phyloP scores from a whole-genome alignment of 2,329 filamentous ascomycete genomes.

The Colletotrichum caudatum region DNA sequence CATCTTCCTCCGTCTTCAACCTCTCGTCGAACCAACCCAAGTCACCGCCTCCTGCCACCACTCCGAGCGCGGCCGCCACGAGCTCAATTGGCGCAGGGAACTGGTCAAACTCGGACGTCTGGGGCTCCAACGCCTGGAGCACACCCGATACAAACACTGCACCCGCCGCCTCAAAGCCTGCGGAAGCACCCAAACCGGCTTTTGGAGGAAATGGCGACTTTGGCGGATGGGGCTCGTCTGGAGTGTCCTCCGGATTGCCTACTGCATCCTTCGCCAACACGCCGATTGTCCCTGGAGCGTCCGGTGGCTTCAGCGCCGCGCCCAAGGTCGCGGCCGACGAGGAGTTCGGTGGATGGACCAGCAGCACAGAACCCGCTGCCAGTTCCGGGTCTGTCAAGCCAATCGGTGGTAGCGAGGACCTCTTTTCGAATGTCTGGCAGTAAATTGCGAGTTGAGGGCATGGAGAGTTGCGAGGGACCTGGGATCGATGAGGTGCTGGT shows the following conservation, averaged over 20 bases:
- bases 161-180: conserved; percentile 68
- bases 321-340: conserved; percentile 88
- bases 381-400: conserved; percentile 63
- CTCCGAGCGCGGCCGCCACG: conserved; percentile 54
- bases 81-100: conserved; percentile 52
- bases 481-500: not conserved
- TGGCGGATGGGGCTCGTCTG: conserved; percentile 62
- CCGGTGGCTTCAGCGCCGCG: conserved; percentile 72
- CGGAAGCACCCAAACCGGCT: conserved; percentile 47
- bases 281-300: conserved; percentile 71
- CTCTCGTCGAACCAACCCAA: conserved; percentile 70
- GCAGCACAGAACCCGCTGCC: conserved; percentile 67
- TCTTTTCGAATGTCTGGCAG: conserved; percentile 97
- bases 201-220: conserved; percentile 67
- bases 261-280: conserved; percentile 45
- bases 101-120: conserved; percentile 75
- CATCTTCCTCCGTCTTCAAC: conserved; percentile 81
- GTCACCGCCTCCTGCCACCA: conserved; percentile 53
- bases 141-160: conserved; percentile 69
- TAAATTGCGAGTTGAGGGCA: conserved; percentile 53
- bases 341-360: conserved; percentile 96
- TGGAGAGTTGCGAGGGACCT: not conserved
- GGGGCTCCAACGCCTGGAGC: conserved; percentile 89
- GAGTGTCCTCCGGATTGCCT: conserved; percentile 29
- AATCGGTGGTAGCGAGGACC: conserved; percentile 77